Conservation (phyloP, 164 flowering plant genomes). For the Cinnamomum chago region DNA sequence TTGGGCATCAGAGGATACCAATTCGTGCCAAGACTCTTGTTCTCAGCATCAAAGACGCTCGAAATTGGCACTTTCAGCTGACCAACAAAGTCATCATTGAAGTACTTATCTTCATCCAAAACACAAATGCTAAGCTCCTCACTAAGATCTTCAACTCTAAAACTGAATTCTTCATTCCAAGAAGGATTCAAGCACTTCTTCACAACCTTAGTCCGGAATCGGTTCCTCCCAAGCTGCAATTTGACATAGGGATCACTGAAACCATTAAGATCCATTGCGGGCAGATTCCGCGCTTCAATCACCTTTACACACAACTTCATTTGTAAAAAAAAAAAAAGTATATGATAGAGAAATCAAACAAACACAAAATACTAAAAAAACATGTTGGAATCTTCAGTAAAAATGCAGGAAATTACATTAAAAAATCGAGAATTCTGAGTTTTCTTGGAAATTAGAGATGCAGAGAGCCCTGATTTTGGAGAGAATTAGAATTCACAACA, state of each 20-base stretch:
- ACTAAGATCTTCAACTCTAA: conserved; percentile 75
- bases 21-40: conserved; percentile 56
- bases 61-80: conserved; percentile 55
- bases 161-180: conserved; percentile 80
- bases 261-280: conserved; percentile 81
- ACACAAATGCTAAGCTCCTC: conserved; percentile 69
- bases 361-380: background rate
- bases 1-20: conserved; percentile 79
- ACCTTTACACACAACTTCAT: conserved; percentile 75
- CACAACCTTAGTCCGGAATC: conserved; percentile 66
- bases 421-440: background rate
- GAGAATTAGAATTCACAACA: no score
- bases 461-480: background rate
- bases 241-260: conserved; percentile 81
- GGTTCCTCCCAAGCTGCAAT: conserved; percentile 67
- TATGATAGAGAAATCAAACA: background rate
- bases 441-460: background rate
- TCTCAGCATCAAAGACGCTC: conserved; percentile 60
- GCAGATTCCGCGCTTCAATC: conserved; percentile 64
- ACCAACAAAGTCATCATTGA: conserved; percentile 83
- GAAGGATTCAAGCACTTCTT: conserved; percentile 76
- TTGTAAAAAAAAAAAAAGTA: background rate
- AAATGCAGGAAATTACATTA: background rate
- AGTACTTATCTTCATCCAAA: conserved; percentile 84
- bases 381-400: background rate